Percentiles rank a stretch among this genome's conserved stretches.
Evolutionary conservation across 805 yeast species (phyloP).

Genomic region (Sugiyamaella mastotermitis): DNA sequence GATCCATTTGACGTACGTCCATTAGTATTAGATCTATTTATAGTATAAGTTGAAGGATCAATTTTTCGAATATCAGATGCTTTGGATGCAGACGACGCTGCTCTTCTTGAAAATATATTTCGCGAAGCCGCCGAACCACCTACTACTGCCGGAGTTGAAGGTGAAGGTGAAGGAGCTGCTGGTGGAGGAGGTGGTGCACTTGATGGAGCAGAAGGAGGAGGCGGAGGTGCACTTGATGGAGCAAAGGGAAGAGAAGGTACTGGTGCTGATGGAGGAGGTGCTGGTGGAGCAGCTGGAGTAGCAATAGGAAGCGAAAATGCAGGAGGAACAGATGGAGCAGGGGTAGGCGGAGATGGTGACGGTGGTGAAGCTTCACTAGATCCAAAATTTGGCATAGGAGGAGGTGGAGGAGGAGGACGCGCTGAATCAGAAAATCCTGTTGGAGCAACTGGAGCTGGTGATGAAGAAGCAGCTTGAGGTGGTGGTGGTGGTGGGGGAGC

Average conservation of each 20-base stretch:
- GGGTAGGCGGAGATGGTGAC: conserved; percentile 15
- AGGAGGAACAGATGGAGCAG: conserved; percentile 12
- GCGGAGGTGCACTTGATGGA: conserved; percentile 20
- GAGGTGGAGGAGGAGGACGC: conserved; percentile 18
- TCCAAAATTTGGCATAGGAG: conserved; percentile 3
- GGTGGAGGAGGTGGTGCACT: conserved; percentile 27
- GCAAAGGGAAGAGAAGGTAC: conserved; percentile 24
- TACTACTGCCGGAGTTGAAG: neutral
- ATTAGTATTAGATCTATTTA: conserved; percentile 33
- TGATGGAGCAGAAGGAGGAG: conserved; percentile 22
- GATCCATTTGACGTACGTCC: conserved; percentile 7
- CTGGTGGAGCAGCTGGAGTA: conserved; percentile 17
- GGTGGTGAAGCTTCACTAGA: too few species aligned
- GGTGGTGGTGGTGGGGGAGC: conserved; percentile 14
- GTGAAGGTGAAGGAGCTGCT: conserved; percentile 15
- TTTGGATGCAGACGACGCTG: conserved; percentile 25
- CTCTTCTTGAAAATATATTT: conserved; percentile 19
- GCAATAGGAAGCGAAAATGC: conserved; percentile 17
- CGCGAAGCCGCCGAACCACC: conserved; percentile 14
- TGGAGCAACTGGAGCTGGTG: conserved; percentile 16
- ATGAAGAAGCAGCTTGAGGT: conserved; percentile 12
- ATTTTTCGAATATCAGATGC: conserved; percentile 50
- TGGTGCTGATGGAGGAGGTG: conserved; percentile 24
- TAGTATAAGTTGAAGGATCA: conserved; percentile 61
- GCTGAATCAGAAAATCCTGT: neutral